Conservation (phyloP, 208 protist species). For the Crithidia sp. region DNA sequence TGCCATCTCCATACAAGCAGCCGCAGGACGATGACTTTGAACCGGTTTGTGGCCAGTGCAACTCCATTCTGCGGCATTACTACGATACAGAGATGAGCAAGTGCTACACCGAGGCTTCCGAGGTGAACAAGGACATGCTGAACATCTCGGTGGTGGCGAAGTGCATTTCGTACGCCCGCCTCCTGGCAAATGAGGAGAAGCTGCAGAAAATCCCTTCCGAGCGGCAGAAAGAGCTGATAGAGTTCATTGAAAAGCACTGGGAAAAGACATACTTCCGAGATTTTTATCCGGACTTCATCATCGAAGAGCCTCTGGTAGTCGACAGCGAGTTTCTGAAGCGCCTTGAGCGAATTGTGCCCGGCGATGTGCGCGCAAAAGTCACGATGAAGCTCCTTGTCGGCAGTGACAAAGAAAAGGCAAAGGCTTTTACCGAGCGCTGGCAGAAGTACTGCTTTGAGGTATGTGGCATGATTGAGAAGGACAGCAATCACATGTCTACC, state of each 20-base stretch:
- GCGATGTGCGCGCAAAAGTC: slow-evolving; percentile 28
- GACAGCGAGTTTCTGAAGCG: slow-evolving; percentile 23
- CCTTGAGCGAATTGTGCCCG: slow-evolving; percentile 27
- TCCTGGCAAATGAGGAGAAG: slow-evolving; percentile 25
- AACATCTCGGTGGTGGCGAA: slow-evolving; percentile 21
- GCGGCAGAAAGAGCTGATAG: slow-evolving; percentile 26
- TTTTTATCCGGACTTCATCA: slow-evolving; percentile 14
- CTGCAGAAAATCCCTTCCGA: slow-evolving; percentile 22
- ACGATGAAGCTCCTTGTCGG: slow-evolving; percentile 33
- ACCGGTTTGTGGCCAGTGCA: slow-evolving; percentile 47
- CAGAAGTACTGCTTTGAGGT: slow-evolving; percentile 25
- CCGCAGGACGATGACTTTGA: slow-evolving; percentile 35
- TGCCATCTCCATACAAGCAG: slow-evolving; percentile 25
- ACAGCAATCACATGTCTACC: slow-evolving; percentile 36
- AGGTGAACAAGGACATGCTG: background rate
- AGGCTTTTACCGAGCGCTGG: slow-evolving; percentile 39
- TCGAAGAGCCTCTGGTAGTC: slow-evolving; percentile 15
- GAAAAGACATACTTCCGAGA: slow-evolving; percentile 31
- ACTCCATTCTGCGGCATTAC: slow-evolving; percentile 27
- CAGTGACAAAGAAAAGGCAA: slow-evolving; percentile 32
- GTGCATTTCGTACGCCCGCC: slow-evolving; percentile 38
- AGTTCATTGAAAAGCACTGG: slow-evolving; percentile 40
- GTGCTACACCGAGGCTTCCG: slow-evolving; percentile 30
- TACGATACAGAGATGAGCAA: slow-evolving; percentile 41
- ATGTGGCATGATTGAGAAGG: slow-evolving; percentile 40